Percentiles rank a stretch among this genome's conserved stretches.
phyloP scores from a whole-genome alignment of 2,329 filamentous ascomycete species.

The Blastomyces parvus region DNA sequence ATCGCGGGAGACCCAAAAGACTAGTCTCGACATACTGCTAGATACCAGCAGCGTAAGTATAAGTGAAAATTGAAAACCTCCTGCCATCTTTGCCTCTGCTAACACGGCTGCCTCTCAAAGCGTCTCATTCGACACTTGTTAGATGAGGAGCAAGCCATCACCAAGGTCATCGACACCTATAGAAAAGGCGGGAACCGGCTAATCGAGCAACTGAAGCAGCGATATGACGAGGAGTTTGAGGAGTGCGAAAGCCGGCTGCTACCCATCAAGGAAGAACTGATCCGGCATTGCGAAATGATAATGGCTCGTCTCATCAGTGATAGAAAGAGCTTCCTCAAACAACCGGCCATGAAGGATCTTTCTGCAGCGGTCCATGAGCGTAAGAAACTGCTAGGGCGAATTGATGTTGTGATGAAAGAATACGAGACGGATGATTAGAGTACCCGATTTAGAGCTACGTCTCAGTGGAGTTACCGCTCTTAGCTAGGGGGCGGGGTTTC shows the following conservation, averaged over 20 bases:
- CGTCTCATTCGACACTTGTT: slow-evolving; percentile 39
- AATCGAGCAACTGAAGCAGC: slow-evolving; percentile 34
- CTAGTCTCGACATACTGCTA: slow-evolving; percentile 20
- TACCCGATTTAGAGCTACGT: neutral
- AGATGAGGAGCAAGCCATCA: slow-evolving; percentile 38
- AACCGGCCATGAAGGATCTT: slow-evolving; percentile 9
- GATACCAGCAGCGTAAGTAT: slow-evolving; percentile 25
- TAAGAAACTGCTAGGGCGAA: slow-evolving; percentile 4
- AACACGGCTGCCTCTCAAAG: slow-evolving; percentile 18
- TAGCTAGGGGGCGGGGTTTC: neutral
- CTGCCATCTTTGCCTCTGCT: neutral
- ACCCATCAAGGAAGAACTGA: slow-evolving; percentile 23
- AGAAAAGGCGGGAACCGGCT: slow-evolving; percentile 35
- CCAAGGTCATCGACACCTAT: slow-evolving; percentile 38
- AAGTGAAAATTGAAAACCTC: neutral
- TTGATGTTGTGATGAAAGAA: slow-evolving; percentile 4
- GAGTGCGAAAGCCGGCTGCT: slow-evolving; percentile 24
- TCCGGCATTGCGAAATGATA: slow-evolving; percentile 24
- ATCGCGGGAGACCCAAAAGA: slow-evolving; percentile 11
- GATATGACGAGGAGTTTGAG: slow-evolving; percentile 32
- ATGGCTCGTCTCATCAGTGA: slow-evolving; percentile 23
- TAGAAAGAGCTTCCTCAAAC: slow-evolving; percentile 12
- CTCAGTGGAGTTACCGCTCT: neutral
- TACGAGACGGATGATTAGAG: slow-evolving; percentile 4
- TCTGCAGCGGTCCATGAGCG: slow-evolving; percentile 7